phyloP scores from a whole-genome alignment of 176 grass and related monocot genomes.

The Aegilops tauschii region DNA sequence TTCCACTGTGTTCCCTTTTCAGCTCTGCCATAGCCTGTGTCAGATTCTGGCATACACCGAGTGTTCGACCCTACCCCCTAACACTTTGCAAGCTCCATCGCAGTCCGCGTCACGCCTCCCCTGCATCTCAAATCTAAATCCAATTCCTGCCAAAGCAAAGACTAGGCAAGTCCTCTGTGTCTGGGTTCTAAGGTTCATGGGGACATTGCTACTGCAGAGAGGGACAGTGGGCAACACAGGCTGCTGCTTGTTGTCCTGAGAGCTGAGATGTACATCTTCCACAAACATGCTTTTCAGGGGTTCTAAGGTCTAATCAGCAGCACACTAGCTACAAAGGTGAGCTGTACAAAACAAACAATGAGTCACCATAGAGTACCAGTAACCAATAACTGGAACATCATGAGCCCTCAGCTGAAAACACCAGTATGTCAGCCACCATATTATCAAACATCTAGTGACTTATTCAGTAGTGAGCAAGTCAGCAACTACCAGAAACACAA shows the following conservation, averaged over 20 bases:
- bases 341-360: slow-evolving; percentile 8
- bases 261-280: not conserved
- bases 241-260: not conserved
- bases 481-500: not conserved
- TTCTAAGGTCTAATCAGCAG: not conserved
- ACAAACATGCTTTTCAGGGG: not conserved
- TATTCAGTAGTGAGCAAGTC: not conserved
- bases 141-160: not conserved
- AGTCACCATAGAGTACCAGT: not conserved
- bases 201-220: not conserved
- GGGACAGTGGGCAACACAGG: not conserved
- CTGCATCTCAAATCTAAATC: not conserved
- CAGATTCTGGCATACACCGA: not conserved
- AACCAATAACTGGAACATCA: not conserved
- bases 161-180: not conserved
- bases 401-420: not conserved
- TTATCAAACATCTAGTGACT: not conserved
- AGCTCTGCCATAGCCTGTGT: not conserved
- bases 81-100: not conserved
- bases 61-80: not conserved
- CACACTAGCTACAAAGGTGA: not conserved
- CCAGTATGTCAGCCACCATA: not conserved
- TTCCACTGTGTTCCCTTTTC: slow-evolving; percentile 37
- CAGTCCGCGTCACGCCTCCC: not conserved
- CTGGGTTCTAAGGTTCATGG: not conserved